Evolutionary conservation across 805 yeast genomes (phyloP).

Genomic region (Nakazawaea holstii): DNA sequence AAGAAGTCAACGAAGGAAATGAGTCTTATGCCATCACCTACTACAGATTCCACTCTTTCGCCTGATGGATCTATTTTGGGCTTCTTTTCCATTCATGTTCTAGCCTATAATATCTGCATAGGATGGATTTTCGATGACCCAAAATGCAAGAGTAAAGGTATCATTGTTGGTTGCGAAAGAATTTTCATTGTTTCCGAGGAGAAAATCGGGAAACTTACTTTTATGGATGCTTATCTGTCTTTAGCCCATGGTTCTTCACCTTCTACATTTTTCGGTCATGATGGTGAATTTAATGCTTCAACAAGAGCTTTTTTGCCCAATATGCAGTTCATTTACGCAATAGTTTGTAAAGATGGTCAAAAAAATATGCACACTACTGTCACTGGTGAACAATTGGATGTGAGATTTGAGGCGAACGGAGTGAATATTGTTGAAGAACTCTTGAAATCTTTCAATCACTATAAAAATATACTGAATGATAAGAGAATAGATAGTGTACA

Average conservation of each 20-base stretch:
- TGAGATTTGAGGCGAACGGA: constrained; percentile 53
- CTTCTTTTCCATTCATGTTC: constrained; percentile 49
- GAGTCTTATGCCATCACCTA: background rate
- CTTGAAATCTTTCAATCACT: constrained; percentile 36
- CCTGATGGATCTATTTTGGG: constrained; percentile 18
- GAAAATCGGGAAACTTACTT: constrained; percentile 58
- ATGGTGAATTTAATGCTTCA: constrained; percentile 39
- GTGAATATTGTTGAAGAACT: constrained; percentile 49
- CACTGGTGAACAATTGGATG: constrained; percentile 67
- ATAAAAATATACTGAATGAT: constrained; percentile 30
- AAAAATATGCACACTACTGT: constrained; percentile 43
- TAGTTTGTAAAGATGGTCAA: constrained; percentile 19
- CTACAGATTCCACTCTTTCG: no score
- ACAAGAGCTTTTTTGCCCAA: constrained; percentile 67
- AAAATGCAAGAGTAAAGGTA: constrained; percentile 49
- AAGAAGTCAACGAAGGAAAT: background rate
- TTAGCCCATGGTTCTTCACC: constrained; percentile 60
- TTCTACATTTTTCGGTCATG: constrained; percentile 40
- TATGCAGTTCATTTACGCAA: constrained; percentile 51
- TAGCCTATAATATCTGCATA: constrained; percentile 61
- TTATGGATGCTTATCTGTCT: constrained; percentile 65
- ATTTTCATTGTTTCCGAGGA: constrained; percentile 62
- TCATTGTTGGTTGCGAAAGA: constrained; percentile 73
- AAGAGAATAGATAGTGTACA: constrained; percentile 6
- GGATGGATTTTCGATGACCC: constrained; percentile 70